These are phyloP conservation scores for Benincasa hispida DNA, from an alignment of 306 rosid genomes.

Conservation along the genomic window DNA sequence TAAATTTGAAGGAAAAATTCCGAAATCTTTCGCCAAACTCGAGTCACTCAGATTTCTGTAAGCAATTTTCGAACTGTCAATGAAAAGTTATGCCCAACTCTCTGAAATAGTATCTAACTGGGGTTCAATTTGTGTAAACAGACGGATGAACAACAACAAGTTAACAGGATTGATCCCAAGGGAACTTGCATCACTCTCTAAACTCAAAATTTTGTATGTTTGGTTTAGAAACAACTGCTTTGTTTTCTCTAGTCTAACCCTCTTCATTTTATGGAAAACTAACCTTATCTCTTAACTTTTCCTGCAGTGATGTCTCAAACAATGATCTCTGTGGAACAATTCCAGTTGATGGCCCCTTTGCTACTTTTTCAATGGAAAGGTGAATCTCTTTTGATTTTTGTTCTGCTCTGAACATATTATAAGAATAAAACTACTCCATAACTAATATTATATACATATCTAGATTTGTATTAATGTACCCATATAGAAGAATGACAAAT, in stretches of 20 bases:
- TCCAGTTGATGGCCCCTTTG: slow-evolving; percentile 83
- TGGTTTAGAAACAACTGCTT: background rate
- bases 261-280: background rate
- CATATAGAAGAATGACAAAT: background rate
- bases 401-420: background rate
- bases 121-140: slow-evolving; percentile 13
- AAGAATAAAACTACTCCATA: background rate
- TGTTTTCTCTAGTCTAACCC: background rate
- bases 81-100: background rate
- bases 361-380: slow-evolving; percentile 77
- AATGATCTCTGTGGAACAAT: slow-evolving; percentile 87
- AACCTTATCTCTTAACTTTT: background rate
- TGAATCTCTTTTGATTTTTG: slow-evolving; percentile 6
- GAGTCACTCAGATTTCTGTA: no score
- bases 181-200: slow-evolving; percentile 52
- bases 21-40: no score
- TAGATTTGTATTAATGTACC: background rate
- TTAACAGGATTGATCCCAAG: slow-evolving; percentile 80
- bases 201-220: slow-evolving; percentile 78
- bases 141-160: slow-evolving; percentile 70
- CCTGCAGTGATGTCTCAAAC: slow-evolving; percentile 79
- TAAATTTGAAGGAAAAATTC: no score
- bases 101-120: slow-evolving; percentile 6
- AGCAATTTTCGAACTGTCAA: background rate
- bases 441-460: background rate